These are phyloP conservation scores for Epichloe sibirici DNA, from an alignment of 2,329 filamentous ascomycete genomes.

Conservation along the genomic window DNA sequence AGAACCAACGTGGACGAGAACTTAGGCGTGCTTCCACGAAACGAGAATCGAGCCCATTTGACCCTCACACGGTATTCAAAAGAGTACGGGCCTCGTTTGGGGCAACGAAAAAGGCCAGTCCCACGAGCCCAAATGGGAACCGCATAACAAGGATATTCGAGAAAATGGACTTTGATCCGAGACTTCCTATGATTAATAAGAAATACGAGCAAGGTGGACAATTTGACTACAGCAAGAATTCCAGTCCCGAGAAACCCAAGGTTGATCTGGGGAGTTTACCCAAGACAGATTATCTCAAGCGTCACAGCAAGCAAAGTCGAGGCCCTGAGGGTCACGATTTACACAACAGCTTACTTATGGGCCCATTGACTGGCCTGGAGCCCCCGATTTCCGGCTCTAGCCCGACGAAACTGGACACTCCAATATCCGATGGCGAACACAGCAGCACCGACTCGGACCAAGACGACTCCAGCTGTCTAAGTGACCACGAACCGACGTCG, in stretches of 20 bases:
- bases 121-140: conserved; percentile 10
- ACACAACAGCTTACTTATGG: conserved; percentile 15
- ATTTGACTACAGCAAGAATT: conserved; percentile 32
- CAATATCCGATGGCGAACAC: conserved; percentile 33
- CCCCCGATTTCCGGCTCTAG: conserved; percentile 17
- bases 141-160: conserved; percentile 39
- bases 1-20: conserved; percentile 23
- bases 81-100: conserved; percentile 37
- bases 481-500: conserved; percentile 36
- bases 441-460: conserved; percentile 42
- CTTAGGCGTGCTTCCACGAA: conserved; percentile 27
- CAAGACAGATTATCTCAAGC: conserved; percentile 35
- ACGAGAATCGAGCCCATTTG: conserved; percentile 44
- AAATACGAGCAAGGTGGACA: conserved; percentile 46
- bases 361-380: conserved; percentile 16
- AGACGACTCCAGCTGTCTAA: conserved; percentile 39
- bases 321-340: conserved; percentile 17
- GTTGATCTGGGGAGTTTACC: conserved; percentile 25
- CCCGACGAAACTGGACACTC: conserved; percentile 24
- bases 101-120: conserved; percentile 10
- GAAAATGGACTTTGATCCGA: conserved; percentile 41
- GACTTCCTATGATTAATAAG: conserved; percentile 40
- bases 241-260: conserved; percentile 17
- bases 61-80: conserved; percentile 46
- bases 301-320: conserved; percentile 31